phyloP scores from a whole-genome alignment of 1,284 basidiomycete species.

The Crucibulum parvulum region DNA sequence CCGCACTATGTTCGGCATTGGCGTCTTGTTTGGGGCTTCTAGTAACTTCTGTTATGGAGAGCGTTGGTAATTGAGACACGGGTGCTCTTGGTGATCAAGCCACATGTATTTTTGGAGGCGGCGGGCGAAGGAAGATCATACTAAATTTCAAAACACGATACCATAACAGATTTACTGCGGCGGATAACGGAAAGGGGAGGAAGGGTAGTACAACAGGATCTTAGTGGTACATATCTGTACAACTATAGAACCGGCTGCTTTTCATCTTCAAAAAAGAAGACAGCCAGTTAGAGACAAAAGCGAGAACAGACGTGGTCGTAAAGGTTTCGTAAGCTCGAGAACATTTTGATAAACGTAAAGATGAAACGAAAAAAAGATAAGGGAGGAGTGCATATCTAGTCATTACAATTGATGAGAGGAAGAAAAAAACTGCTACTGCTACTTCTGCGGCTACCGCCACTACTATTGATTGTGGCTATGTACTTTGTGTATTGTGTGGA shows the following conservation, averaged over 20 bases:
- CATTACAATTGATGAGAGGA: slow-evolving; percentile 58
- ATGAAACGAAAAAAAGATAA: slow-evolving; percentile 38
- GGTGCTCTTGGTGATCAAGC: too few relatives aligned
- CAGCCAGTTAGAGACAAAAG: slow-evolving; percentile 4
- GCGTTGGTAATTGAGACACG: too few relatives aligned
- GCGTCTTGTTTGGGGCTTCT: too few relatives aligned
- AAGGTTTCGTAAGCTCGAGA: slow-evolving; percentile 12
- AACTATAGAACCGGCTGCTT: neutral
- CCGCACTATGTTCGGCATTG: too few relatives aligned
- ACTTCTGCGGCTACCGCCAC: neutral
- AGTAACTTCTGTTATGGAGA: too few relatives aligned
- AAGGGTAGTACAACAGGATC: neutral
- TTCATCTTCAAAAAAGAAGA: neutral
- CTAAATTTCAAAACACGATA: too few relatives aligned
- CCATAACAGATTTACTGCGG: too few relatives aligned
- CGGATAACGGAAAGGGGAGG: neutral
- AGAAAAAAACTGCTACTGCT: slow-evolving; percentile 17
- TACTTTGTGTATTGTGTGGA: neutral
- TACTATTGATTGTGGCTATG: neutral
- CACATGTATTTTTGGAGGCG: too few relatives aligned
- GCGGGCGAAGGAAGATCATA: too few relatives aligned
- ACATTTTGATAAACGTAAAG: slow-evolving; percentile 28
- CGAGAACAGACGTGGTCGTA: slow-evolving; percentile 3
- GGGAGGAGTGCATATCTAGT: slow-evolving; percentile 66
- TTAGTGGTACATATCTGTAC: neutral